Base-by-base conservation (phyloP, 2,329 filamentous ascomycete genomes). In the Penicillium sp. region DNA sequence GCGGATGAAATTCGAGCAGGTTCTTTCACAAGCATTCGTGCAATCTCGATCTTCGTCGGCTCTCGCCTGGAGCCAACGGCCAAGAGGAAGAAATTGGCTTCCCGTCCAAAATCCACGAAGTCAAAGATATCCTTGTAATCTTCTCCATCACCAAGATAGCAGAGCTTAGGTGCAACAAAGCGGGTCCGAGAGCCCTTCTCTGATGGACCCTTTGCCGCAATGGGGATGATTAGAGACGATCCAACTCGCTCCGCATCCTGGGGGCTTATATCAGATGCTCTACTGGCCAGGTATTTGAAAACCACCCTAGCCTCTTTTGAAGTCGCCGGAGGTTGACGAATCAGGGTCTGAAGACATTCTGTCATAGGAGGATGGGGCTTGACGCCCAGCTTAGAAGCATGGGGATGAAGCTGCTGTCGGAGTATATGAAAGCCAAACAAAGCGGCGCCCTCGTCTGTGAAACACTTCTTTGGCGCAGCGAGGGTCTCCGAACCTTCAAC, bases 41-140 rank as follows among this genome's bases (percentile, higher is more conserved):
- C 93, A 63, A 99, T 85, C 73, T 99, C 95, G 3, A 85, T 73
- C 66, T 90, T 95, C 3, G 89, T 96, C 4, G 95, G 95, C 73
- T 99, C 93, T 61, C 86, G 87, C 74, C 96, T 97, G 3, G 92
- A 93, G 10, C 95, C 95, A 62, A 93, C 91, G 60, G 90, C 90
- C 65, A 92, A 85, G 19, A 99, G 78, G 68, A 99, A 99, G 0
- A 89, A 81, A 68, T 98, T 98, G 2, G 91, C 93, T 70, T 93
- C 87, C 33, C 82, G 78, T 0, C 93, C 92, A 76, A 97, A 99
- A 71, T 98, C 90, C 14, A 98, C 93, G 74, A 97, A 99, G 70
- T 98, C 92, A 64, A 99, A 96, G 31, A 99, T 96, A 31, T 96
- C 90, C 11, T 86, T 89, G 67, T 96, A 99, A 63, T 87, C 82